Percentiles rank a stretch among this genome's conserved stretches.
Conservation (phyloP, 73 alveolate genomes). For the Diophrys sp. region DNA sequence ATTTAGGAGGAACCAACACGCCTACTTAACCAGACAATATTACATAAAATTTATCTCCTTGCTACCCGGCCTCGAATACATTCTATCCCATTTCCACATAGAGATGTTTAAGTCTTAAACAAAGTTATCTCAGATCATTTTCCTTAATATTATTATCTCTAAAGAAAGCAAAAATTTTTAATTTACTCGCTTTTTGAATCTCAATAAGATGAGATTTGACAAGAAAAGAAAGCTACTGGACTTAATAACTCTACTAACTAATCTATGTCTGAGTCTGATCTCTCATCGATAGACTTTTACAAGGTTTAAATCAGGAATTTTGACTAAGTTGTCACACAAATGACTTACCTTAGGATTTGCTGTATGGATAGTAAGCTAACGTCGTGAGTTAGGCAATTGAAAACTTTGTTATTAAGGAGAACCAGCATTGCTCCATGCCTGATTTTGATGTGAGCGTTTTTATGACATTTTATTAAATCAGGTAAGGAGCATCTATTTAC, state of each 20-base stretch:
- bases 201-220: too few species aligned
- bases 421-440: too few species aligned
- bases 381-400: too few species aligned
- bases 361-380: too few species aligned
- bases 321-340: too few species aligned
- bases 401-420: too few species aligned
- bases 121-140: constrained; percentile 27
- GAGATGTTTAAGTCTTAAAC: constrained; percentile 2
- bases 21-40: constrained; percentile 29
- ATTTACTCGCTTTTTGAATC: too few species aligned
- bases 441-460: too few species aligned
- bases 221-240: constrained; percentile 24
- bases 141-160: constrained; percentile 32
- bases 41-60: constrained; percentile 44
- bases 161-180: too few species aligned
- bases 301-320: not conserved
- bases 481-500: too few species aligned
- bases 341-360: too few species aligned
- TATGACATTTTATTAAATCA: too few species aligned
- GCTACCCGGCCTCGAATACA: constrained; percentile 31
- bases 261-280: constrained; percentile 22
- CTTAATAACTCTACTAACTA: constrained; percentile 9
- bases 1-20: constrained; percentile 29
- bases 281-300: not conserved
- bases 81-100: not conserved